phyloP scores from a whole-genome alignment of 139 green algal species.

The Picochlorum sp. region DNA sequence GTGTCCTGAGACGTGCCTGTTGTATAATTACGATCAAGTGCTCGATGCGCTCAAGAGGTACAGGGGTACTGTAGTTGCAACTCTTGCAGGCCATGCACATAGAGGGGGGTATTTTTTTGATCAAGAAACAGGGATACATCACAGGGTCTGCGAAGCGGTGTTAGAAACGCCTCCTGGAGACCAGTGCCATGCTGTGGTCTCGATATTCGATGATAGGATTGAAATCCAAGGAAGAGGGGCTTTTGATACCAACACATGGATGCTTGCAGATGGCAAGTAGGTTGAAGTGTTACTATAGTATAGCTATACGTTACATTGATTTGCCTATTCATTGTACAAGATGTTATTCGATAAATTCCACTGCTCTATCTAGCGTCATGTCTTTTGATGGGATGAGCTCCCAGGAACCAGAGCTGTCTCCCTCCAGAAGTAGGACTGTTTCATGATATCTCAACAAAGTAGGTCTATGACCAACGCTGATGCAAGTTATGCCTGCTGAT shows the following conservation, averaged over 20 bases:
- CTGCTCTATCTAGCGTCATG: slow-evolving; percentile 11
- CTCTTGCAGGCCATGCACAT: slow-evolving; percentile 55
- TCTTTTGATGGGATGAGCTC: slow-evolving; percentile 6
- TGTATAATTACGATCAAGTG: slow-evolving; percentile 63
- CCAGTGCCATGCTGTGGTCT: slow-evolving; percentile 42
- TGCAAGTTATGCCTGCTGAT: slow-evolving; percentile 55
- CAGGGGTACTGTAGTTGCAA: slow-evolving; percentile 33
- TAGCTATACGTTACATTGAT: too few species aligned
- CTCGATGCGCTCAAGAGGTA: slow-evolving; percentile 18
- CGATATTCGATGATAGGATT: slow-evolving; percentile 28
- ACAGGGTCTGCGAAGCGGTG: slow-evolving; percentile 49
- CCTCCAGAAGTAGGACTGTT: slow-evolving; percentile 52
- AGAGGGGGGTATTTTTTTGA: slow-evolving; percentile 18
- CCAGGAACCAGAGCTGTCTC: slow-evolving; percentile 7
- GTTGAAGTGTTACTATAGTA: background rate
- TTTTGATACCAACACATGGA: too few species aligned
- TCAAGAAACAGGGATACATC: slow-evolving; percentile 43
- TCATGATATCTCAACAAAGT: slow-evolving; percentile 70
- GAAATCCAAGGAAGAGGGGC: slow-evolving; percentile 30
- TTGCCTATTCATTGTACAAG: slow-evolving; percentile 1
- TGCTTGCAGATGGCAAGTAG: background rate
- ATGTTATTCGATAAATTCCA: slow-evolving; percentile 22
- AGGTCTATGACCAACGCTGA: slow-evolving; percentile 85
- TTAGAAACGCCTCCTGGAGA: slow-evolving; percentile 45
- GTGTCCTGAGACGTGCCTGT: slow-evolving; percentile 33